Conservation (phyloP, 1,284 basidiomycete species). For the Sporisorium exsertum region DNA sequence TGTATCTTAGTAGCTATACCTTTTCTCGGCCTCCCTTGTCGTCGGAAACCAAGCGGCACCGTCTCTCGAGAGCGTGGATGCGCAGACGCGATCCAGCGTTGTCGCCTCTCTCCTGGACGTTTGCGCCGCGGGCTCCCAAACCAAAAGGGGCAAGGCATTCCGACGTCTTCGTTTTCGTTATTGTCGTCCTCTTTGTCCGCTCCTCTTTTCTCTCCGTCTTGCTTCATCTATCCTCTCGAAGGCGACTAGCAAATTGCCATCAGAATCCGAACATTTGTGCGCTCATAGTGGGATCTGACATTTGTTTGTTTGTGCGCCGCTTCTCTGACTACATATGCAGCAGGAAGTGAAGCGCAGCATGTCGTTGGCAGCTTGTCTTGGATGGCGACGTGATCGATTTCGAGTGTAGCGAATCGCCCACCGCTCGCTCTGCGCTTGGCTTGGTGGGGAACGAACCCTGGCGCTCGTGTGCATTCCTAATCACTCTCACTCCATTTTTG, state of each 20-base stretch:
- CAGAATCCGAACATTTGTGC: not conserved
- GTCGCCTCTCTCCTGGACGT: conserved; percentile 26
- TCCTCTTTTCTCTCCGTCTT: not conserved
- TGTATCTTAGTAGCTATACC: conserved; percentile 40
- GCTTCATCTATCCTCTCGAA: not conserved
- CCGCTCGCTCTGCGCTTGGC: not conserved
- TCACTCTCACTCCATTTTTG: too few relatives aligned
- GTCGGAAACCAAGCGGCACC: conserved; percentile 26
- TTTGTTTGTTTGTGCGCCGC: too few relatives aligned
- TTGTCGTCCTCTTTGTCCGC: not conserved
- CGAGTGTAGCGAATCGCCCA: not conserved
- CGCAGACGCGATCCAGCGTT: conserved; percentile 2
- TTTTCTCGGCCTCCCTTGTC: not conserved
- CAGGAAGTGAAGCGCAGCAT: not conserved
- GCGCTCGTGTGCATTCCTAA: not conserved
- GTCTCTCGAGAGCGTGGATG: conserved; percentile 22
- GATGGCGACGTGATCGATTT: conserved; percentile 6
- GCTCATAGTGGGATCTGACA: too few relatives aligned
- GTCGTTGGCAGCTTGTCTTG: not conserved
- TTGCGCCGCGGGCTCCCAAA: conserved; percentile 22
- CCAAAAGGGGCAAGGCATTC: not conserved
- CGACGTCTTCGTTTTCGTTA: not conserved
- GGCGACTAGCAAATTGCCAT: not conserved
- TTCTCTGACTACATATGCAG: too few relatives aligned
- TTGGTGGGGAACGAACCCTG: not conserved